Evolutionary conservation across 768 basidiomycete genomes (phyloP).

Genomic region (Suillus cothurnatus): DNA sequence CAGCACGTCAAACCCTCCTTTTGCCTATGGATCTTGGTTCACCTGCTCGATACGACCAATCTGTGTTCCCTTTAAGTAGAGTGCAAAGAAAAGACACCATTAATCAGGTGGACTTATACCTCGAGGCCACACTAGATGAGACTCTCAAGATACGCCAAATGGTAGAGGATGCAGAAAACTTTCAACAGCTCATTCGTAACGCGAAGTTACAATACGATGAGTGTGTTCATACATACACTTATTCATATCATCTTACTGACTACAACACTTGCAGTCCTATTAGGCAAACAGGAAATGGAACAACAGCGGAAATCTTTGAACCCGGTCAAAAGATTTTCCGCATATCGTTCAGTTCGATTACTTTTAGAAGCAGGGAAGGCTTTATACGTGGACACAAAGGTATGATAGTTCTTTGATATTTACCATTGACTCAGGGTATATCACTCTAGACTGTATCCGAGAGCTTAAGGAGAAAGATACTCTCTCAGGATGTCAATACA

Average conservation of each 20-base stretch:
- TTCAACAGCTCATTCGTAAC: background rate
- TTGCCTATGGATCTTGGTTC: slow-evolving; percentile 11
- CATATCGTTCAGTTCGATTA: slow-evolving; percentile 12
- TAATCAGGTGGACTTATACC: background rate
- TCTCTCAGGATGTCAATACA: slow-evolving; percentile 11
- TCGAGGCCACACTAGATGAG: slow-evolving; percentile 18
- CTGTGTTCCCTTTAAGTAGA: slow-evolving; percentile 13
- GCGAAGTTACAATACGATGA: slow-evolving; percentile 8
- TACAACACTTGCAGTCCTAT: background rate
- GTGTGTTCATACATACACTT: slow-evolving; percentile 6
- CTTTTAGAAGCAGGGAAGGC: slow-evolving; percentile 10
- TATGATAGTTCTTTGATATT: background rate
- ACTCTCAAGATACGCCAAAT: slow-evolving; percentile 9
- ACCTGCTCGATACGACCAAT: slow-evolving; percentile 8
- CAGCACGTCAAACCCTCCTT: background rate
- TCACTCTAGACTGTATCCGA: slow-evolving; percentile 14
- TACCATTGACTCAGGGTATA: background rate
- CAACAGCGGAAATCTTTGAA: slow-evolving; percentile 10
- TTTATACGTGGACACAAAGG: slow-evolving; percentile 11
- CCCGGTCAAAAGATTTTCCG: background rate
- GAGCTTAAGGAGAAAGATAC: slow-evolving; percentile 2
- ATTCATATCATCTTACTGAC: background rate
- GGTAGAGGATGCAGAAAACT: background rate
- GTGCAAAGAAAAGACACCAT: background rate
- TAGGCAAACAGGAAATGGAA: slow-evolving; percentile 5